These are phyloP conservation scores for Tetragonia tetragonoides DNA, from an alignment of 148 eudicot genomes.

Conservation along the genomic window DNA sequence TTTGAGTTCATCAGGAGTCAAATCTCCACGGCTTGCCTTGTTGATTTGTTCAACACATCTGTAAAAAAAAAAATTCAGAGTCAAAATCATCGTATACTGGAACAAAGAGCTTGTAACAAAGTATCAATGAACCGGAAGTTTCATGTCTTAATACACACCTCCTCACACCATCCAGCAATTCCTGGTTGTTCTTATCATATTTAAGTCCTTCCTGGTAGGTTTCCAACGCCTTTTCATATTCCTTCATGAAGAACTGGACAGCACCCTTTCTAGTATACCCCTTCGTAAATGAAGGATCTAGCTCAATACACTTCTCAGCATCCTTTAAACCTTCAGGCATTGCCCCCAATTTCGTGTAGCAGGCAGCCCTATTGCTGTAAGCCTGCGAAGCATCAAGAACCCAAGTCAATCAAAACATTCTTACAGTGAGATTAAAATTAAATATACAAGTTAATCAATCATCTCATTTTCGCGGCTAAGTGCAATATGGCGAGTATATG, in stretches of 20 bases:
- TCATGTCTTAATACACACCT: slow-evolving; percentile 39
- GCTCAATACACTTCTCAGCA: slow-evolving; percentile 97
- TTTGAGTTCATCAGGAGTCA: slow-evolving; percentile 86
- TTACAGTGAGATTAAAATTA: neutral
- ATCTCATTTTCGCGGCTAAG: no score
- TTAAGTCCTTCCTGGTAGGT: slow-evolving; percentile 91
- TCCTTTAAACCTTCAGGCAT: slow-evolving; percentile 95
- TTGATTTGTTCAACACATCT: slow-evolving; percentile 86
- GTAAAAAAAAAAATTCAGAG: slow-evolving; percentile 10
- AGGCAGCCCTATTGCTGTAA: slow-evolving; percentile 92
- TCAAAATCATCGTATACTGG: neutral
- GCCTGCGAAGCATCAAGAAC: slow-evolving; percentile 36
- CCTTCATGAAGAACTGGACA: slow-evolving; percentile 93
- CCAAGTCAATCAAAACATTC: neutral
- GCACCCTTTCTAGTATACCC: slow-evolving; percentile 96
- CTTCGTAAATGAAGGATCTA: slow-evolving; percentile 83
- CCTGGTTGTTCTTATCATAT: slow-evolving; percentile 72
- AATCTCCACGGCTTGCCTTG: slow-evolving; percentile 90
- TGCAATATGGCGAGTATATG: neutral
- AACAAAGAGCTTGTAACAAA: no score
- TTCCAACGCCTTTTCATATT: slow-evolving; percentile 85
- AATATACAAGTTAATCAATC: neutral
- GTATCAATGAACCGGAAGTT: neutral
- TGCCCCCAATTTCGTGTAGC: slow-evolving; percentile 88
- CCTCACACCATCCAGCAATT: slow-evolving; percentile 77